Evolutionary conservation across 805 yeast species (phyloP), one percentile per base, ranked within the genome.

Genomic region (Metschnikowia lachancei): DNA sequence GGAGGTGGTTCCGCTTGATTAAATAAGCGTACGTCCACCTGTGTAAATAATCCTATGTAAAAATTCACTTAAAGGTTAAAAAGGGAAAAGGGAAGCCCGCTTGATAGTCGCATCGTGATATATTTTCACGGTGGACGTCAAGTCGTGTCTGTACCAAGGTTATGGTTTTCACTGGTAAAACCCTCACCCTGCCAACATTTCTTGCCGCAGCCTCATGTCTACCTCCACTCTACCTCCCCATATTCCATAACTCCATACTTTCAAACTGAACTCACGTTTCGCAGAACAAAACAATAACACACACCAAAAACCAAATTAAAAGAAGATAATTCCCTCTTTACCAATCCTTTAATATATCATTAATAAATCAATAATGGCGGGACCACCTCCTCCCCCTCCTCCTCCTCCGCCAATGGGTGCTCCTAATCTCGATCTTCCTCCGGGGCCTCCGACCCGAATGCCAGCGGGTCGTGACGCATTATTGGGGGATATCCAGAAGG

Each of bases 401-500:
- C 57, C 55, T 1, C 66, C 72, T 9, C 58, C 61, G 4, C 52
- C 62, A 64, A 67, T 10, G 54, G 61, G 42, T 57, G 46, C 45
- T 14, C 54, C 52, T 13, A 38, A 39, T 5, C 72, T 28, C 46
- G 45, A 32, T 16, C 31, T 46, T 16, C 62, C 49, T 58, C 66
- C 35, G 54, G 70, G 40, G 43, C 63, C 41, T 4, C 55, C 52
- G 22, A 36, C 52, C 11, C 28, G 49, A 38, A 46, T 44, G 46
- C 45, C 48, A 38, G 48, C 54, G 5, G 65, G 75, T 10, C 59
- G 76, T 41, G 76, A 73, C 46, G 76, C 77, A 1, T 59, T 92
- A 42, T 72, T 92, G 20, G 88, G 94, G 26, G 95, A 87, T 62
- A 92, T 92, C 54, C 79, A 89, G 58, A 85, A 86, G 49, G 77